Base-by-base conservation (phyloP, 2,329 filamentous ascomycete genomes). In the Pestalotiopsis sp. region DNA sequence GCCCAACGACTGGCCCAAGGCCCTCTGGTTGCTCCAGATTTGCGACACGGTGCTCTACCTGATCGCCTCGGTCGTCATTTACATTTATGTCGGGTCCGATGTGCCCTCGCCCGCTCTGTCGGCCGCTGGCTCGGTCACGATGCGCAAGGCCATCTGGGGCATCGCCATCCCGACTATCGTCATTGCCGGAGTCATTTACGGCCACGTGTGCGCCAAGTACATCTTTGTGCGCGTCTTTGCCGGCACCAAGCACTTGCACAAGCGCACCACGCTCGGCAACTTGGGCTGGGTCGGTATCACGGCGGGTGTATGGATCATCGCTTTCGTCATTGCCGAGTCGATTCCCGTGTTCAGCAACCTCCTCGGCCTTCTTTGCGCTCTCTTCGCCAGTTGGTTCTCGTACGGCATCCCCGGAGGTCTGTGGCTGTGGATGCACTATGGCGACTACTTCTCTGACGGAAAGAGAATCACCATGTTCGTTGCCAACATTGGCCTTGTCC, bases 131-230 rank as follows among this genome's bases (percentile, higher is more conserved):
- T 78, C 78, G 0, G 76, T 76, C 1, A 73, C 84, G 0, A 79
- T 92, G 60, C 83, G 86, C 24, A 92, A 92, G 74, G 80, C 91
- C 11, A 89, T 90, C 13, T 93, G 89, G 78, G 90, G 89, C 26
- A 81, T 93, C 68, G 91, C 91, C 0, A 82, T 91, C 2, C 90
- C 90, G 1, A 92, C 89, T 2, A 92, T 93, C 68, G 81, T 93
- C 61, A 87, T 93, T 63, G 89, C 90, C 0, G 91, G 91, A 65
- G 89, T 92, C 6, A 90, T 93, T 70, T 90, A 91, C 74, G 89
- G 86, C 13, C 87, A 90, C 68, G 87, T 92, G 1, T 89, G 88
- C 2, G 84, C 83, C 66, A 91, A 91, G 74, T 90, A 90, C 72
- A 81, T 92, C 68, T 93, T 91, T 73, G 79, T 88, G 3, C 86